Evolutionary conservation across 768 basidiomycete species (phyloP), one percentile per base, ranked within the genome.

Genomic region (Termitomyces sp.): DNA sequence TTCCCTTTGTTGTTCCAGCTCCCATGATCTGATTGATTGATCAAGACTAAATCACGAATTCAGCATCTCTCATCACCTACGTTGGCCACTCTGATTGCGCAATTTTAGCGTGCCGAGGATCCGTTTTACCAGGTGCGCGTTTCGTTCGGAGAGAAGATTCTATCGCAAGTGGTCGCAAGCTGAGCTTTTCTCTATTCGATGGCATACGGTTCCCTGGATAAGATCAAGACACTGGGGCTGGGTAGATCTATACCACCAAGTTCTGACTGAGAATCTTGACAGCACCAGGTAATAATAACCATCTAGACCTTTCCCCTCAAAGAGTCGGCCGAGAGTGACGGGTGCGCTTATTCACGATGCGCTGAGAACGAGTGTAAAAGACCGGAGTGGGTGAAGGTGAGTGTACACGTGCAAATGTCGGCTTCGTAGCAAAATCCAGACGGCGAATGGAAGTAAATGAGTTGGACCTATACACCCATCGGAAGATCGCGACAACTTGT

Each of bases 91-190:
- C 37, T 10, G 20, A 40, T 14, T 42, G 29, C 9, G 34, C 49
- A 31, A 36, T 14, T 38, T 42, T 61, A 55, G 50, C 60, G 52
- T 61, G 60, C 60, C 60, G 60, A 46, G 56, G 60, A 61, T 61
- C 60, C 56, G 60, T 29, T 48, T 10, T 56, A 50, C 43, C 49
- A 61, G 17, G 43, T 20, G 14, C 45, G 56, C 60, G 60, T 15
- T 14, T 45, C 29, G 42, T 25, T 57, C 60, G 60, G 60, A 61
- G n/a, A 43, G 56, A 52, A 32, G 40, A 17, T 25, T 34, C 51
- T 8, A 37, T 56, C 40, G 17, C 25, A 49, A 32, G 34, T 36
- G n/a, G 37, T 31, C n/a, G 38, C 38, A 58, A 25, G 9, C 14
- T 36, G 17, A 10, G 25, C 12, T 40, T 43, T 51, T 59, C 25